Conservation (phyloP, 2,329 filamentous ascomycete species). For the Grosmannia penicillata region DNA sequence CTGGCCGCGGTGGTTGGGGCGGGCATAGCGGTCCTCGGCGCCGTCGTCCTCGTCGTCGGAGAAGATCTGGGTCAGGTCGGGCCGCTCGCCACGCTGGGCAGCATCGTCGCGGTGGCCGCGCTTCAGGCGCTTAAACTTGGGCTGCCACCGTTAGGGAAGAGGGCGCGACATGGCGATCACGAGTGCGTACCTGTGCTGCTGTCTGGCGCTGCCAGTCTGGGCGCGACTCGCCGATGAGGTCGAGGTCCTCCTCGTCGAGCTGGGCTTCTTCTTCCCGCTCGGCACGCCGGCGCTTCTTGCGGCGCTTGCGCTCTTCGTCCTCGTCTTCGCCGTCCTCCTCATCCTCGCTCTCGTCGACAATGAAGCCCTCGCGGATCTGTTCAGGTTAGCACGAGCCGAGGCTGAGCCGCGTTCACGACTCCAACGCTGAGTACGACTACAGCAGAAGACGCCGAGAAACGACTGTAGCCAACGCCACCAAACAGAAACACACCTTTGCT, state of each 20-base stretch:
- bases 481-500: constrained; percentile 51
- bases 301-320: constrained; percentile 42
- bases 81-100: constrained; percentile 46
- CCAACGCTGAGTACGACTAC: constrained; percentile 11
- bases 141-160: constrained; percentile 31
- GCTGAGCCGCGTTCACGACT: background rate
- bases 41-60: constrained; percentile 81
- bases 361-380: constrained; percentile 86
- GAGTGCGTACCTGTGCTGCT: constrained; percentile 47
- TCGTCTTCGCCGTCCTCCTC: constrained; percentile 56
- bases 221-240: constrained; percentile 76
- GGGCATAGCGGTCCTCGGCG: constrained; percentile 36
- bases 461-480: too few species aligned
- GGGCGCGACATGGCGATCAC: background rate
- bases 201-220: constrained; percentile 54
- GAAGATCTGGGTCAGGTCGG: constrained; percentile 83
- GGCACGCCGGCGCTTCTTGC: constrained; percentile 59
- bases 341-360: constrained; percentile 82
- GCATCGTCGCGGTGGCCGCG: constrained; percentile 69
- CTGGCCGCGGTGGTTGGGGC: constrained; percentile 40
- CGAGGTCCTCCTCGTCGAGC: constrained; percentile 89
- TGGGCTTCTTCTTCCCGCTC: constrained; percentile 77
- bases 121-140: constrained; percentile 93
- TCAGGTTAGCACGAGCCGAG: background rate
- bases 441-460: background rate